A percentile compares a stretch with the other conserved stretches of the same genome.
phyloP scores from a whole-genome alignment of 208 protist genomes.

The Crithidia acanthocephali region DNA sequence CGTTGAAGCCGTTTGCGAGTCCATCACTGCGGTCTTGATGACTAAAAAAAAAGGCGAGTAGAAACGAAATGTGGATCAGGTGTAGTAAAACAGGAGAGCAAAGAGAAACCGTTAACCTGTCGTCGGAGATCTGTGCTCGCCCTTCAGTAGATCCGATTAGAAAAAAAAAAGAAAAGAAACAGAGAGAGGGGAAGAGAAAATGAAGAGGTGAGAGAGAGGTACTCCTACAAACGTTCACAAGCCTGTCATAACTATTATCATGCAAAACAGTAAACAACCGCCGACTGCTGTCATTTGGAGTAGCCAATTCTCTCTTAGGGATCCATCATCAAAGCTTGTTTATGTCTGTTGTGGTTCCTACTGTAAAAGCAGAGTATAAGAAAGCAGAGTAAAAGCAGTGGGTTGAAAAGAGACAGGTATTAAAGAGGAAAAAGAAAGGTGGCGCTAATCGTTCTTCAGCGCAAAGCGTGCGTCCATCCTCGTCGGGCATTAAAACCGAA shows the following conservation, averaged over 20 bases:
- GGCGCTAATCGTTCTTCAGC: not conserved
- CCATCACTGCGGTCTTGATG: constrained; percentile 10
- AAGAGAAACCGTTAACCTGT: no score
- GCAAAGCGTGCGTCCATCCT: constrained; percentile 21
- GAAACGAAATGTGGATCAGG: not conserved
- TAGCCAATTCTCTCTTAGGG: no score
- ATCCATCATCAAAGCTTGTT: no score
- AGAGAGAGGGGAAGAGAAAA: no score
- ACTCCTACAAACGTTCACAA: no score
- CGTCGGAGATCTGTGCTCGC: no score
- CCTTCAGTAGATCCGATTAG: not conserved
- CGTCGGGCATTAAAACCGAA: not conserved
- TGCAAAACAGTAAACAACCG: no score
- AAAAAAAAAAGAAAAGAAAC: not conserved
- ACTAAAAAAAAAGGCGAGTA: not conserved
- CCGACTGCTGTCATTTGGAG: no score
- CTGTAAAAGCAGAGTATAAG: no score
- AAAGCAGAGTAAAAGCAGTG: not conserved
- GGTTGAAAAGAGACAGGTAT: constrained; percentile 7
- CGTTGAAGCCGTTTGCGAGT: constrained; percentile 7
- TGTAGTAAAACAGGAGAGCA: not conserved
- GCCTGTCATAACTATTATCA: no score
- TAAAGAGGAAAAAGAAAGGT: constrained; percentile 1
- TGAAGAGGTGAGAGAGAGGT: no score
- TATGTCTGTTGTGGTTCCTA: no score